phyloP scores from a whole-genome alignment of 495 filamentous ascomycete genomes.

The Xylaria telfairii region DNA sequence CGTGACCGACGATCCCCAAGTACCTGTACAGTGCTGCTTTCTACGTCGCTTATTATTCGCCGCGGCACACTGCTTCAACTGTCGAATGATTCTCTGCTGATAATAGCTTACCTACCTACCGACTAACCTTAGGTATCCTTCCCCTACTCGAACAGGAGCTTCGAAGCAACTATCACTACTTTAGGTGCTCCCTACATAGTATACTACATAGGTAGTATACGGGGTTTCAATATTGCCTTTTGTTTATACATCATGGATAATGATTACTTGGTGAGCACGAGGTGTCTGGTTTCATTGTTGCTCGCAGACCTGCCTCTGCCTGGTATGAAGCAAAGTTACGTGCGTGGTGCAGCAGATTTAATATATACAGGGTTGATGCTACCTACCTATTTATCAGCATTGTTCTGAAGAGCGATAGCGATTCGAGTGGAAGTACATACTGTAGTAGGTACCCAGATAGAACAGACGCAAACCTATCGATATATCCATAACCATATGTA shows the following conservation, averaged over 20 bases:
- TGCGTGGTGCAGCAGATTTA: background rate
- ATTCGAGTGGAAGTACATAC: background rate
- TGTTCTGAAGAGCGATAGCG: background rate
- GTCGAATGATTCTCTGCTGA: constrained; percentile 26
- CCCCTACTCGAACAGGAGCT: background rate
- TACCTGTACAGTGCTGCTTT: constrained; percentile 39
- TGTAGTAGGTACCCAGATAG: no score
- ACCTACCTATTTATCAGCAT: background rate
- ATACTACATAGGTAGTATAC: no score
- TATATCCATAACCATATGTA: background rate
- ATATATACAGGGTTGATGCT: background rate
- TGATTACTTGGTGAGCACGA: background rate
- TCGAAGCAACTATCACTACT: no score
- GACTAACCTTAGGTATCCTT: no score
- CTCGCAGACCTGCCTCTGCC: background rate
- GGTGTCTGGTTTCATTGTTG: background rate
- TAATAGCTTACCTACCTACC: constrained; percentile 9
- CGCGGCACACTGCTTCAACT: constrained; percentile 5
- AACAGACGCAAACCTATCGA: background rate
- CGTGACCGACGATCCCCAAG: constrained; percentile 41
- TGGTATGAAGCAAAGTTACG: background rate
- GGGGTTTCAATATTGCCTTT: background rate
- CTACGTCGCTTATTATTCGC: constrained; percentile 6
- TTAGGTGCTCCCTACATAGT: no score
- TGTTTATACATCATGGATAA: background rate